Conservation (phyloP, 371 early-diverging fungal genomes). For the Mucor irregularis region DNA sequence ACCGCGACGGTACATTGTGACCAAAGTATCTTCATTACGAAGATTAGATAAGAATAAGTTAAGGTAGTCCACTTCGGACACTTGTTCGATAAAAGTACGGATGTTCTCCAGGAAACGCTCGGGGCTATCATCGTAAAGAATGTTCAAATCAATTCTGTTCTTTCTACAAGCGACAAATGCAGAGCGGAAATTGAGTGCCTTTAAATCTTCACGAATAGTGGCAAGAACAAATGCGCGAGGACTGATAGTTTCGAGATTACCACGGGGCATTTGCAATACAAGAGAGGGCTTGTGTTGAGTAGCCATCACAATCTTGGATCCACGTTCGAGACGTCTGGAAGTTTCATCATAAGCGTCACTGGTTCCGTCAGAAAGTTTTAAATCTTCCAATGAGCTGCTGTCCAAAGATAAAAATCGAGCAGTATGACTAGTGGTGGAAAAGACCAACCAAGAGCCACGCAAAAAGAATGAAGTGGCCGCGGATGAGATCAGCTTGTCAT, state of each 20-base stretch:
- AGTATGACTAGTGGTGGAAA: slow-evolving; percentile 84
- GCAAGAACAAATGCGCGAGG: slow-evolving; percentile 92
- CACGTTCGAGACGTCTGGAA: slow-evolving; percentile 87
- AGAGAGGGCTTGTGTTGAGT: slow-evolving; percentile 71
- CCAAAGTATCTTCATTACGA: slow-evolving; percentile 68
- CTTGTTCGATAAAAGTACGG: slow-evolving; percentile 69
- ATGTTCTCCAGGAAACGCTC: slow-evolving; percentile 69
- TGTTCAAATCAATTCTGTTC: slow-evolving; percentile 92
- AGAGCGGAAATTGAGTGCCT: slow-evolving; percentile 68
- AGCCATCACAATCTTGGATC: slow-evolving; percentile 81
- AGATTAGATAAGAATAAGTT: slow-evolving; percentile 89
- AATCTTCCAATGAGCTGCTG: slow-evolving; percentile 31
- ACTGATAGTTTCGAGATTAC: slow-evolving; percentile 94
- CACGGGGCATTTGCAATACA: slow-evolving; percentile 95
- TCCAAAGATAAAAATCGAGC: slow-evolving; percentile 72
- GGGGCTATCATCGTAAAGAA: slow-evolving; percentile 81
- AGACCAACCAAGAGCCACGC: slow-evolving; percentile 80
- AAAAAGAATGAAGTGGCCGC: slow-evolving; percentile 88
- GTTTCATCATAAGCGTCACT: slow-evolving; percentile 72
- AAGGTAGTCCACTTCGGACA: slow-evolving; percentile 83
- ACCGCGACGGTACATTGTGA: slow-evolving; percentile 62
- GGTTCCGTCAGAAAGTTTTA: slow-evolving; percentile 53
- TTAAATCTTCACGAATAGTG: slow-evolving; percentile 70
- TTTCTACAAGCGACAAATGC: slow-evolving; percentile 88
- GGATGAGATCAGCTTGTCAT: slow-evolving; percentile 65